A percentile compares a stretch with the other conserved stretches of the same genome.
Conservation (phyloP, 2,329 filamentous ascomycete species). For the Aspergillus novofumigatus region DNA sequence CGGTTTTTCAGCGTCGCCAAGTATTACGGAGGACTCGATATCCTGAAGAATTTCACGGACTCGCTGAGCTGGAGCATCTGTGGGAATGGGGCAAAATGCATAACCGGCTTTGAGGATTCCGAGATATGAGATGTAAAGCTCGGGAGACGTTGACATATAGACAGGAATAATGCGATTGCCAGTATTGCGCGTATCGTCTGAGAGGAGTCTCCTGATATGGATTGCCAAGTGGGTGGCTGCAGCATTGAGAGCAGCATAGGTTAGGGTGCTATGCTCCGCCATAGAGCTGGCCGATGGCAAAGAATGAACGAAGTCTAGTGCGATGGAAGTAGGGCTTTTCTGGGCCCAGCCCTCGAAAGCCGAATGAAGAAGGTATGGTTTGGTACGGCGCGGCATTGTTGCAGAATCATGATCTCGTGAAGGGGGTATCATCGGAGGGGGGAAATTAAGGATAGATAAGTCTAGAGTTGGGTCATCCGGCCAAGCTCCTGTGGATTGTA, state of each 20-base stretch:
- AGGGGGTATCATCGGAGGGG: slow-evolving; percentile 21
- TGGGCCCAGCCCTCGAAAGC: slow-evolving; percentile 25
- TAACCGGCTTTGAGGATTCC: slow-evolving; percentile 34
- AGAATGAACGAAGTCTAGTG: slow-evolving; percentile 26
- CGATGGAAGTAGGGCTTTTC: slow-evolving; percentile 18
- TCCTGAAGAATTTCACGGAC: slow-evolving; percentile 26
- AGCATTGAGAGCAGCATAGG: slow-evolving; percentile 21
- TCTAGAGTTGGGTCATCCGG: slow-evolving; percentile 2
- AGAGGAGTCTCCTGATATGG: slow-evolving; percentile 14
- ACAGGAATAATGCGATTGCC: slow-evolving; percentile 22
- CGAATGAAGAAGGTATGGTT: slow-evolving; percentile 19
- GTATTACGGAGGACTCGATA: slow-evolving; percentile 21
- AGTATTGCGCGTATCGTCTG: neutral
- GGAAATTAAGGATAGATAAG: slow-evolving; percentile 25
- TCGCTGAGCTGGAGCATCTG: slow-evolving; percentile 30
- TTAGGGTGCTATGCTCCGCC: slow-evolving; percentile 22
- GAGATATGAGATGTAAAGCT: slow-evolving; percentile 37
- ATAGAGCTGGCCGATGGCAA: slow-evolving; percentile 11
- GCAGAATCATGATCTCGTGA: slow-evolving; percentile 4
- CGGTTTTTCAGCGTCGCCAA: slow-evolving; percentile 17
- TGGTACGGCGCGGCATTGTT: neutral
- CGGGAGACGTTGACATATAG: slow-evolving; percentile 30
- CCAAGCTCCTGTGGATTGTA: neutral
- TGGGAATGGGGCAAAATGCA: slow-evolving; percentile 37
- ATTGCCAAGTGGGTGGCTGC: slow-evolving; percentile 20